Evolutionary conservation across 2,329 filamentous ascomycete species (phyloP).

Genomic region (Paracoccidioides lutzii): DNA sequence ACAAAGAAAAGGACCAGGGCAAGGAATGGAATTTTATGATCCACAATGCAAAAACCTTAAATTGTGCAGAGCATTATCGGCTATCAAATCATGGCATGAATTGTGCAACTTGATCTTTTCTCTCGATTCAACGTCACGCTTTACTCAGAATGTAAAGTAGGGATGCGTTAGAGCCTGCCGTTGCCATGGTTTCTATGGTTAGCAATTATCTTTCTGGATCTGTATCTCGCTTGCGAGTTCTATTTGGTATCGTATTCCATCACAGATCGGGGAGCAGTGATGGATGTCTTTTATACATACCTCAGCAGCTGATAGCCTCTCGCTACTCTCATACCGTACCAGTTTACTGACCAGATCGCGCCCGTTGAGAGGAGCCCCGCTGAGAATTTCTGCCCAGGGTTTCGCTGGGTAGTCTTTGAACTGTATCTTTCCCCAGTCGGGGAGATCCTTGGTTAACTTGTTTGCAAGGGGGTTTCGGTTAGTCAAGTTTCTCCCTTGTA

Average conservation of each 20-base stretch:
- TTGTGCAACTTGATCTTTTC: too few species aligned
- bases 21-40: too few species aligned
- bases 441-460: conserved; percentile 41
- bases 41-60: too few species aligned
- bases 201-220: too few species aligned
- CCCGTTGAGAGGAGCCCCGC: conserved; percentile 43
- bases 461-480: not conserved
- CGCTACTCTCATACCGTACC: conserved; percentile 58
- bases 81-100: too few species aligned
- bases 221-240: too few species aligned
- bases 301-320: conserved; percentile 54
- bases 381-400: conserved; percentile 58
- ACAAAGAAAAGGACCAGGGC: too few species aligned
- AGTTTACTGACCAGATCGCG: conserved; percentile 54
- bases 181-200: not conserved
- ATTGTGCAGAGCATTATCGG: too few species aligned
- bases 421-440: conserved; percentile 76
- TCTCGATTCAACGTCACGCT: not conserved
- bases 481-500: not conserved
- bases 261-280: too few species aligned
- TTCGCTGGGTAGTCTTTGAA: conserved; percentile 61
- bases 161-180: conserved; percentile 26
- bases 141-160: conserved; percentile 17
- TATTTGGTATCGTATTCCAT: too few species aligned
- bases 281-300: conserved; percentile 23